Conservation (phyloP, 1,284 basidiomycete genomes). For the Trichosporon ovoides region DNA sequence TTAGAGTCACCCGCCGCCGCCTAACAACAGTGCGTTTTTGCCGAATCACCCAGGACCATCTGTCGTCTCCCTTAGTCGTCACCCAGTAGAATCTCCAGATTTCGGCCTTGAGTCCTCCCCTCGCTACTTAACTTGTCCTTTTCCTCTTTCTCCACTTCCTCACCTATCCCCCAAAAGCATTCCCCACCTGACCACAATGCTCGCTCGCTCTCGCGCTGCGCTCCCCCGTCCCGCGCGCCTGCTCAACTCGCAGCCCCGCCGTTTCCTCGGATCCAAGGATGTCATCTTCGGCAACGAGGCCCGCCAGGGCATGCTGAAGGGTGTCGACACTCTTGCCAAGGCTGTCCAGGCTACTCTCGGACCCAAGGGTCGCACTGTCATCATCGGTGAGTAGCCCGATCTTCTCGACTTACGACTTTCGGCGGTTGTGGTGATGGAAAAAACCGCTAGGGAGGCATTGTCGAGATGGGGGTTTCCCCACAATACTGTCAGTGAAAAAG, state of each 20-base stretch:
- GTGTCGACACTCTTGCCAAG: slow-evolving; percentile 93
- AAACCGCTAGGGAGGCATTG: too few species aligned
- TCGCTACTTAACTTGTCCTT: slow-evolving; percentile 1
- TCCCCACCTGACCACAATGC: slow-evolving; percentile 18
- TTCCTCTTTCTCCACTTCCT: slow-evolving; percentile 7
- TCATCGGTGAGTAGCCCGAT: slow-evolving; percentile 68
- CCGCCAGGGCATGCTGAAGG: slow-evolving; percentile 85
- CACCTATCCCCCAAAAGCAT: slow-evolving; percentile 16
- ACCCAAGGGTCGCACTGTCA: slow-evolving; percentile 96
- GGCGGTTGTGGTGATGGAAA: too few species aligned
- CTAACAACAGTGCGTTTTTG: slow-evolving; percentile 9
- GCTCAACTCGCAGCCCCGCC: slow-evolving; percentile 49
- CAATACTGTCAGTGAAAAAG: neutral
- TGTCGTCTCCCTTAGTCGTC: neutral
- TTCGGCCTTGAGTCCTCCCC: neutral
- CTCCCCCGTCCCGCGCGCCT: slow-evolving; percentile 52
- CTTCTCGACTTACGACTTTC: too few species aligned
- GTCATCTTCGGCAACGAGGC: slow-evolving; percentile 97
- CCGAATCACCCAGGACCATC: slow-evolving; percentile 2
- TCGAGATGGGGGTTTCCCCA: neutral
- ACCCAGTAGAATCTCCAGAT: neutral
- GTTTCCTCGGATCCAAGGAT: slow-evolving; percentile 77
- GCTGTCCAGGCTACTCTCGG: slow-evolving; percentile 92
- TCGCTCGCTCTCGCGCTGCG: slow-evolving; percentile 40
- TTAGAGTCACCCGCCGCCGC: neutral